Percentiles rank a stretch among this genome's conserved stretches.
Conservation (phyloP, 495 filamentous ascomycete species). For the Paragyromitra xinjiangensis region DNA sequence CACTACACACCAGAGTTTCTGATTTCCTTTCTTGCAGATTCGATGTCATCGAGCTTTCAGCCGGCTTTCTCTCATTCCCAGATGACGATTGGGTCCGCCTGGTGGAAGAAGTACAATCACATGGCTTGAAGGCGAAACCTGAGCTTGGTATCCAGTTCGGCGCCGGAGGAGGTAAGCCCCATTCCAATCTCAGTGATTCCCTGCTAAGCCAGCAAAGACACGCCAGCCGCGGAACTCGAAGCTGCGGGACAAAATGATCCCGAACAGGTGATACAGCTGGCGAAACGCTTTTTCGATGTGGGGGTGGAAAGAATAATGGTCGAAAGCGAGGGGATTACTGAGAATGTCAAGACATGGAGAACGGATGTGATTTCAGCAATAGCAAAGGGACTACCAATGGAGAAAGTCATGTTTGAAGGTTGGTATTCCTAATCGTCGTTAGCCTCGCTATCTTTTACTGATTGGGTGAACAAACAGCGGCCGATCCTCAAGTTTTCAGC, state of each 20-base stretch:
- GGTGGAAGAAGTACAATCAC: constrained; percentile 64
- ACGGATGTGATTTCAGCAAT: constrained; percentile 68
- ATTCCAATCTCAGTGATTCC: background rate
- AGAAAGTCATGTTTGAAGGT: constrained; percentile 69
- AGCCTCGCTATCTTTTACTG: no score
- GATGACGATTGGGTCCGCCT: constrained; percentile 68
- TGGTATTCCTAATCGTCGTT: background rate
- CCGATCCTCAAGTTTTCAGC: constrained; percentile 67
- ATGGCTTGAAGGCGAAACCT: constrained; percentile 67
- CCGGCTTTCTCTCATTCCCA: constrained; percentile 67
- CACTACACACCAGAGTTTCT: background rate
- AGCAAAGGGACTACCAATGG: constrained; percentile 65
- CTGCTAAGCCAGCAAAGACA: constrained; percentile 58
- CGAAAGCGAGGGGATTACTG: constrained; percentile 70
- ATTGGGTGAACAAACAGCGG: constrained; percentile 57
- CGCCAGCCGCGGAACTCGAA: constrained; percentile 59
- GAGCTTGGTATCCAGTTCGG: constrained; percentile 71
- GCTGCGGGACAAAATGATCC: constrained; percentile 66
- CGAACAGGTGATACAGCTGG: constrained; percentile 63
- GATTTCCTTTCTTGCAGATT: constrained; percentile 55
- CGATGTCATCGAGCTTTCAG: constrained; percentile 66
- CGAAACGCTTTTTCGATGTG: constrained; percentile 64
- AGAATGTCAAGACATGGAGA: constrained; percentile 67
- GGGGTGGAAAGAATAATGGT: constrained; percentile 71
- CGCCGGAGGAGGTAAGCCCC: constrained; percentile 61